Evolutionary conservation across 2,329 filamentous ascomycete species (phyloP).

Genomic region (Celoporthe dispersa): DNA sequence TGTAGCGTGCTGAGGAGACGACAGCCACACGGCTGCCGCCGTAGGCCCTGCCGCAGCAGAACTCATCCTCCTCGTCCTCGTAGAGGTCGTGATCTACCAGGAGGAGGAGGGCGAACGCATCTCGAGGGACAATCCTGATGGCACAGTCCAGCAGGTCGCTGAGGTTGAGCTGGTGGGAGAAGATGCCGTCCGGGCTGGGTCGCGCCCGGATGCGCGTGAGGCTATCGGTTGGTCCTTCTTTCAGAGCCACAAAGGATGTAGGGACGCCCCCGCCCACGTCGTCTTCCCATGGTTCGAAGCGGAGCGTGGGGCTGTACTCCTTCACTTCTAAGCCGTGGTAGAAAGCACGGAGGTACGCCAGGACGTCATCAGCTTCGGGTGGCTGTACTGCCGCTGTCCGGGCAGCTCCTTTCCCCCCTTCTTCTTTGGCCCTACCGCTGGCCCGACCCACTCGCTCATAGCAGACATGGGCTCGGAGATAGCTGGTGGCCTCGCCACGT

Average conservation of each 20-base stretch:
- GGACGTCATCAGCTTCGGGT: constrained; percentile 38
- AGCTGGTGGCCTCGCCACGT: constrained; percentile 53
- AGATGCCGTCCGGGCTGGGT: constrained; percentile 49
- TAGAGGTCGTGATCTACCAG: constrained; percentile 67
- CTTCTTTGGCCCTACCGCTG: constrained; percentile 42
- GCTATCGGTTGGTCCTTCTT: constrained; percentile 35
- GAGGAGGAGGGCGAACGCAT: constrained; percentile 64
- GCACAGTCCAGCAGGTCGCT: constrained; percentile 64
- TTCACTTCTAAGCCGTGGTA: constrained; percentile 61
- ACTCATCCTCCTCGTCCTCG: constrained; percentile 68
- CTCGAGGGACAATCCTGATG: constrained; percentile 55
- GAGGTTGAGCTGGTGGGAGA: constrained; percentile 59
- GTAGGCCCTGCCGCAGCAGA: constrained; percentile 69
- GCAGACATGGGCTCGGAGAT: constrained; percentile 42
- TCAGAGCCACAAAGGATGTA: constrained; percentile 51
- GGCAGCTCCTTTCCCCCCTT: constrained; percentile 52
- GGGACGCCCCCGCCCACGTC: constrained; percentile 28
- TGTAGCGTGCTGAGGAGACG: constrained; percentile 65
- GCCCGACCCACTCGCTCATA: constrained; percentile 49
- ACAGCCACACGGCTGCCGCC: constrained; percentile 66
- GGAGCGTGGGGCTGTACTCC: constrained; percentile 43
- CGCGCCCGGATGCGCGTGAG: constrained; percentile 55
- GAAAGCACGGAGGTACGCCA: constrained; percentile 47
- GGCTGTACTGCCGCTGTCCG: constrained; percentile 34
- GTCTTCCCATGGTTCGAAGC: constrained; percentile 55